These are phyloP conservation scores for Saussurea involucrata DNA, from an alignment of 129 eudicot species.

Conservation along the genomic window DNA sequence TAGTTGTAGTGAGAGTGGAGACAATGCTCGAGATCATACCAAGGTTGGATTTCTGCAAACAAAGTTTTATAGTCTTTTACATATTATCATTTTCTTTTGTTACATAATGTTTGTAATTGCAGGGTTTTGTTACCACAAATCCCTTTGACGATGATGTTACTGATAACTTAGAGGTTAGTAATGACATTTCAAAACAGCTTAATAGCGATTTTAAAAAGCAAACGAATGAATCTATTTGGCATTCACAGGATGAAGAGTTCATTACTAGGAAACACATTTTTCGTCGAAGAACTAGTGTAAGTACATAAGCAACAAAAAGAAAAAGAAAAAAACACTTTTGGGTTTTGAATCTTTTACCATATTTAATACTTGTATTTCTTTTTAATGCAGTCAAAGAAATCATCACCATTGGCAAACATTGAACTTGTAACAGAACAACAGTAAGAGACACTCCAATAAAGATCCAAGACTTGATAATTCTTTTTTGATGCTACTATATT, in stretches of 20 bases:
- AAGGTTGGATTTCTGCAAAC: conserved; percentile 38
- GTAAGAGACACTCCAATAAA: conserved; percentile 48
- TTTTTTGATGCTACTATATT: conserved; percentile 4
- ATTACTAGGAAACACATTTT: conserved; percentile 2
- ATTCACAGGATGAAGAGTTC: background rate
- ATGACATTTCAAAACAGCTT: background rate
- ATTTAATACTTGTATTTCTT: background rate
- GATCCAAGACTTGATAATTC: background rate
- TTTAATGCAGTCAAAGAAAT: conserved; percentile 57
- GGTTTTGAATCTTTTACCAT: background rate
- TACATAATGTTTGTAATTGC: background rate
- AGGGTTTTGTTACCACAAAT: conserved; percentile 21
- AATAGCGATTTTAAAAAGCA: background rate
- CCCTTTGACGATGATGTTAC: background rate
- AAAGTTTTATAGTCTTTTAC: background rate
- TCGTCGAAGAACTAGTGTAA: conserved; percentile 13
- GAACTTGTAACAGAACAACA: conserved; percentile 54
- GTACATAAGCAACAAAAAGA: background rate
- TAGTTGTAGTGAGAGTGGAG: conserved; percentile 50
- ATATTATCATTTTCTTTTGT: background rate
- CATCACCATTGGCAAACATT: conserved; percentile 66
- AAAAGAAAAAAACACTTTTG: background rate
- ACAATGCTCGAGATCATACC: conserved; percentile 19
- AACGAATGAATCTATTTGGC: background rate
- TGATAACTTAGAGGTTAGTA: background rate